A percentile compares a stretch with the other conserved stretches of the same genome.
Evolutionary conservation across 495 filamentous ascomycete genomes (phyloP).

Genomic region (Friedmanniomyces simplex): DNA sequence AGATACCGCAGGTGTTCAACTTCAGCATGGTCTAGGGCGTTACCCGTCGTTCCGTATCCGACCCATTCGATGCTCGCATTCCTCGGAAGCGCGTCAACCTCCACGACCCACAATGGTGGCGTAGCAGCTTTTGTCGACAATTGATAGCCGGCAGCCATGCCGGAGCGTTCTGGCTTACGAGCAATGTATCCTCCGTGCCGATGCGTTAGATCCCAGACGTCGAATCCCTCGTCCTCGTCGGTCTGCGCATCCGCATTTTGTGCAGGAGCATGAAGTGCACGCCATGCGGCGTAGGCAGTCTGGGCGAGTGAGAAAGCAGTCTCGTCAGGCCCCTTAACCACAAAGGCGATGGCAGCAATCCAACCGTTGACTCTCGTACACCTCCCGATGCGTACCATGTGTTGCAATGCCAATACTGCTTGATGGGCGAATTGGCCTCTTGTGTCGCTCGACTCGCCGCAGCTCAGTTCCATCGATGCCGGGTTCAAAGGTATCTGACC

Average conservation of each 20-base stretch:
- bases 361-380: conserved; percentile 64
- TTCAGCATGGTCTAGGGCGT: background rate
- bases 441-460: background rate
- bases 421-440: conserved; percentile 29
- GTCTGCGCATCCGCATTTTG: conserved; percentile 26
- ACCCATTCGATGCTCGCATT: conserved; percentile 62
- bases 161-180: background rate
- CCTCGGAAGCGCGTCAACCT: conserved; percentile 62
- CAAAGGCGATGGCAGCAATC: conserved; percentile 61
- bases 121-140: background rate
- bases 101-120: conserved; percentile 59
- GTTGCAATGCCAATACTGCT: conserved; percentile 65
- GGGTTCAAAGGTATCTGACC: conserved; percentile 90
- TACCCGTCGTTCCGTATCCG: conserved; percentile 2
- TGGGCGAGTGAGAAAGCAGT: conserved; percentile 29
- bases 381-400: conserved; percentile 74
- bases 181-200: background rate
- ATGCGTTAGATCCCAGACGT: conserved; percentile 53
- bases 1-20: conserved; percentile 6
- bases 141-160: background rate
- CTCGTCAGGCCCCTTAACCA: conserved; percentile 33
- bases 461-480: conserved; percentile 58
- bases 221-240: conserved; percentile 42
- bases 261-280: conserved; percentile 33
- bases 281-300: conserved; percentile 33